phyloP scores from a whole-genome alignment of 805 yeast species.

The Hanseniaspora valbyensis region DNA sequence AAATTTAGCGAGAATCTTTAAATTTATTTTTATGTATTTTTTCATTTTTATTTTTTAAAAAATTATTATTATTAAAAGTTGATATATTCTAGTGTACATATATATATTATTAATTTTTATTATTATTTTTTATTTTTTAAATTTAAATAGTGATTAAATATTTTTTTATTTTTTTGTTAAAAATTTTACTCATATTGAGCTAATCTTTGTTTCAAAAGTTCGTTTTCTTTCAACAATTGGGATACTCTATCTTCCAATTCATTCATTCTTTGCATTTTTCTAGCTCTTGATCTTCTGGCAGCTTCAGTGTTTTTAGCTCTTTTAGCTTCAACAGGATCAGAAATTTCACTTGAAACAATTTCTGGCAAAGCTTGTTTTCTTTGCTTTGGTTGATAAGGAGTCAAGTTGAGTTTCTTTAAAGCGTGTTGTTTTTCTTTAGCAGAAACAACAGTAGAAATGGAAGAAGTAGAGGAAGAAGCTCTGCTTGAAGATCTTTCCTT shows the following conservation, averaged over 20 bases:
- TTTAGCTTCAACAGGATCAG: slow-evolving; percentile 65
- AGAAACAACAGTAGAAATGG: slow-evolving; percentile 10
- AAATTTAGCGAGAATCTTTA: background rate
- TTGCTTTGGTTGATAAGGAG: slow-evolving; percentile 67
- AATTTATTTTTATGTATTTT: background rate
- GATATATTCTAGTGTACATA: no score
- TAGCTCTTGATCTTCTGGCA: slow-evolving; percentile 88
- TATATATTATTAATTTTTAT: no score
- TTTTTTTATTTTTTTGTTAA: background rate
- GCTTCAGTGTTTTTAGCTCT: slow-evolving; percentile 95
- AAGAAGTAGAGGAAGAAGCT: slow-evolving; percentile 15
- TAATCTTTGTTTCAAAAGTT: slow-evolving; percentile 44
- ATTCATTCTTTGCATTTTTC: slow-evolving; percentile 77
- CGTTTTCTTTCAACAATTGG: slow-evolving; percentile 51
- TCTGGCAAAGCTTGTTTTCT: slow-evolving; percentile 64
- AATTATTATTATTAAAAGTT: no score
- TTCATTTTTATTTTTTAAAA: background rate
- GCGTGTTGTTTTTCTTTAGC: slow-evolving; percentile 24
- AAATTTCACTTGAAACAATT: slow-evolving; percentile 40
- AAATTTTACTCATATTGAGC: slow-evolving; percentile 17
- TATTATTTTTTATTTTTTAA: no score
- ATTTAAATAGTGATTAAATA: background rate
- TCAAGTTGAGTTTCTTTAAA: slow-evolving; percentile 63
- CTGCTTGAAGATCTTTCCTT: slow-evolving; percentile 6
- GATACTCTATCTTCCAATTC: slow-evolving; percentile 74